Conservation (phyloP, 768 basidiomycete species). For the Termitomyces sp. region DNA sequence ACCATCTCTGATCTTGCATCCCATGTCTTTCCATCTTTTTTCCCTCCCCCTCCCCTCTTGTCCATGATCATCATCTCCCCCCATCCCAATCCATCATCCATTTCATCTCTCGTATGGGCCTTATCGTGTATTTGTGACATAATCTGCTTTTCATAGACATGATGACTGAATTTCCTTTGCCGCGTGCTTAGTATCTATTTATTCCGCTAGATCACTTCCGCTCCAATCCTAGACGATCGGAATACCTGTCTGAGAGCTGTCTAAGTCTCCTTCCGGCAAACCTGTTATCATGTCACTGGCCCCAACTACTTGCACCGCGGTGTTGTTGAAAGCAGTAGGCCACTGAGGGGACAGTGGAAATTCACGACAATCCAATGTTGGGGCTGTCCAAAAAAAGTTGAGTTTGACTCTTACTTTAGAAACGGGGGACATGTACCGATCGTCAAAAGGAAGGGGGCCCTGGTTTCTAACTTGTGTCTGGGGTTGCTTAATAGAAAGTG, state of each 20-base stretch:
- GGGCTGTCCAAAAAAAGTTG: conserved; percentile 29
- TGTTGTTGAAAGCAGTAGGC: conserved; percentile 66
- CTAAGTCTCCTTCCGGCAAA: conserved; percentile 1
- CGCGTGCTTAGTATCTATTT: neutral
- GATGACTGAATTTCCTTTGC: neutral
- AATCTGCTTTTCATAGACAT: conserved; percentile 8
- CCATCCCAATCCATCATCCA: neutral
- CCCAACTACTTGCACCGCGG: conserved; percentile 47
- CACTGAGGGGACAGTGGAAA: conserved; percentile 45
- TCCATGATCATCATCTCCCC: conserved; percentile 5
- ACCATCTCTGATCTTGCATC: conserved; percentile 16
- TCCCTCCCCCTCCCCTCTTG: neutral
- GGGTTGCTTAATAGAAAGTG: conserved; percentile 39
- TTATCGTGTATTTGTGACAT: conserved; percentile 9
- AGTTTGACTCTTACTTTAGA: neutral
- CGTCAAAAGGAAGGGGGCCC: conserved; percentile 46
- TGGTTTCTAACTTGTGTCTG: conserved; percentile 39
- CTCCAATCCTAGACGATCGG: neutral
- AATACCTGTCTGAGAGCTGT: neutral
- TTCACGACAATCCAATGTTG: conserved; percentile 37
- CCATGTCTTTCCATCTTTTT: conserved; percentile 14
- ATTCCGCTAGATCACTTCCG: conserved; percentile 7
- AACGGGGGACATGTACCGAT: conserved; percentile 35
- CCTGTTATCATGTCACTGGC: neutral
- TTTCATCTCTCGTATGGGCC: conserved; percentile 6